Evolutionary conservation across 225 moss, liverwort and hornwort species (phyloP).

Genomic region (Pseudisothecium myosuroides): DNA sequence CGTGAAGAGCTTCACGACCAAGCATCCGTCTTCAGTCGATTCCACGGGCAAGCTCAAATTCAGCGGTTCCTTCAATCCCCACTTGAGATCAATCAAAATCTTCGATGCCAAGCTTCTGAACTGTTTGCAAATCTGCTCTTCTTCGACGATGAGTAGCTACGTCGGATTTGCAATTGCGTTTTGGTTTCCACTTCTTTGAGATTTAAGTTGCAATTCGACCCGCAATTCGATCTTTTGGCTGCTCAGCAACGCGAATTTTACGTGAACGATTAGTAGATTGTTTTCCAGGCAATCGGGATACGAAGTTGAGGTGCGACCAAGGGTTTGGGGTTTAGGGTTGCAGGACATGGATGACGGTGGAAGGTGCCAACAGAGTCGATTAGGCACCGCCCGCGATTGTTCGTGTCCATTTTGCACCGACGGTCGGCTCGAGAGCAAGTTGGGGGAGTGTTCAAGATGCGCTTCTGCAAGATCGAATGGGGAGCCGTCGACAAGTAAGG

Average conservation of each 20-base stretch:
- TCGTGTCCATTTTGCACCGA: conserved; percentile 36
- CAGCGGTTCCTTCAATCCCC: background rate
- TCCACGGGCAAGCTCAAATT: background rate
- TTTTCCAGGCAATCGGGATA: background rate
- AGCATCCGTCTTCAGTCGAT: background rate
- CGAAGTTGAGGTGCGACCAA: background rate
- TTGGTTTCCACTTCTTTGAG: background rate
- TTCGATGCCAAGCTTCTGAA: background rate
- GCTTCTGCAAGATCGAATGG: background rate
- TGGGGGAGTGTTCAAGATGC: conserved; percentile 21
- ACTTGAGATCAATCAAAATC: background rate
- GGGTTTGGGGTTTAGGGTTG: background rate
- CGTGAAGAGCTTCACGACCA: background rate
- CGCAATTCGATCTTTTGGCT: background rate
- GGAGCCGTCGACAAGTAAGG: background rate
- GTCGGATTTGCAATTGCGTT: background rate
- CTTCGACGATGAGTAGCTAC: background rate
- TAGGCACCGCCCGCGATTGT: conserved; percentile 1
- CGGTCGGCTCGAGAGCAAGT: conserved; percentile 1
- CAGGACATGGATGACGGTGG: conserved; percentile 49
- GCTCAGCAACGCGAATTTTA: background rate
- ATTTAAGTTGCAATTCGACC: background rate
- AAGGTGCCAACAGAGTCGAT: conserved; percentile 28
- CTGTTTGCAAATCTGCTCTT: background rate
- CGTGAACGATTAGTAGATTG: background rate